These are phyloP conservation scores for Podospora pseudoanserina DNA, from an alignment of 495 filamentous ascomycete genomes.

Conservation along the genomic window DNA sequence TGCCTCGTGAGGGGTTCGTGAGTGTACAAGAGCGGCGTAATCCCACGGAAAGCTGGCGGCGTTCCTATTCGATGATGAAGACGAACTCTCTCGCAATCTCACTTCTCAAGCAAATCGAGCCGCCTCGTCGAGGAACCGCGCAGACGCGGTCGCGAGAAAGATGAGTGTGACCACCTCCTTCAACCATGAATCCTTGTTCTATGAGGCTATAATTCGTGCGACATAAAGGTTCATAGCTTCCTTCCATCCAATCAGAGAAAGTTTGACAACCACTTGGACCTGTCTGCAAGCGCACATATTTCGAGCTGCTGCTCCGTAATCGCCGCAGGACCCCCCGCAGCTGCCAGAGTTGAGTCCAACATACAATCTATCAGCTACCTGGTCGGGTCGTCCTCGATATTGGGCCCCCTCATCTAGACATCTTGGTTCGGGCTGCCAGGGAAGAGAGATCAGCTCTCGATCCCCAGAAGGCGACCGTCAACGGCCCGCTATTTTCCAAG, in stretches of 20 bases:
- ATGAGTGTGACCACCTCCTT: conserved; percentile 19
- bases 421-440: conserved; percentile 6
- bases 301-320: conserved; percentile 7
- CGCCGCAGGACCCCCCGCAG: conserved; percentile 7
- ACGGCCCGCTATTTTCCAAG: conserved; percentile 12
- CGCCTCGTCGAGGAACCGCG: background rate
- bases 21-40: conserved; percentile 15
- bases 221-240: conserved; percentile 16
- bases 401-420: conserved; percentile 7
- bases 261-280: background rate
- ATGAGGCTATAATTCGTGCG: conserved; percentile 26
- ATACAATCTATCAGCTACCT: background rate
- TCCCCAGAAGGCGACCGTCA: background rate
- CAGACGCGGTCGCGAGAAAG: background rate
- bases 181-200: conserved; percentile 22
- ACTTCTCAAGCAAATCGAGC: background rate
- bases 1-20: conserved; percentile 7
- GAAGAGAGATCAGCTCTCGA: conserved; percentile 5
- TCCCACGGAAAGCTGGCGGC: conserved; percentile 17
- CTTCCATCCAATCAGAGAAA: conserved; percentile 14
- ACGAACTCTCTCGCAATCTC: conserved; percentile 1
- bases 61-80: conserved; percentile 24
- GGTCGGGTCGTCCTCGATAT: background rate
- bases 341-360: background rate
- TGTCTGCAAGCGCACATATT: conserved; percentile 10